A percentile compares a stretch with the other conserved stretches of the same genome.
phyloP scores from a whole-genome alignment of 306 rosid genomes.

The Begonia peltatifolia region DNA sequence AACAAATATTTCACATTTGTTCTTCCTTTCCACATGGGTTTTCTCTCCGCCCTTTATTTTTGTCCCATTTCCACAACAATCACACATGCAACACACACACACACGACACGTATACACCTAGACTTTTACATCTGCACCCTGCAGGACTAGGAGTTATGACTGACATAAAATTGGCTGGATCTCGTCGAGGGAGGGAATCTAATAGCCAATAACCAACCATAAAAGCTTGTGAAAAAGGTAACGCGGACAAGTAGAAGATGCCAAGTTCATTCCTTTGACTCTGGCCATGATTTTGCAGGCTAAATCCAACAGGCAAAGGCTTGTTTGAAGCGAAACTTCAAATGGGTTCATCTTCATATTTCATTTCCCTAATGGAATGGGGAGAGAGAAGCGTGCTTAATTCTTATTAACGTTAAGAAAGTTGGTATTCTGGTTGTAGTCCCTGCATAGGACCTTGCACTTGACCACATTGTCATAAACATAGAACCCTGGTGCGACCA shows the following conservation, averaged over 20 bases:
- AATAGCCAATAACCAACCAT: background rate
- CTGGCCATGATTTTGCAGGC: background rate
- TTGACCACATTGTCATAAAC: constrained; percentile 65
- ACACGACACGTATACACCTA: too few relatives aligned
- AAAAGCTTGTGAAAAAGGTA: background rate
- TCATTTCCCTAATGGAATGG: too few relatives aligned
- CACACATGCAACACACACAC: too few relatives aligned
- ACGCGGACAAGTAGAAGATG: background rate
- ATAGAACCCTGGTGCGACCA: constrained; percentile 93
- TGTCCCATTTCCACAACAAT: background rate
- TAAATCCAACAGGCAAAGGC: background rate
- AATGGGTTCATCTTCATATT: background rate
- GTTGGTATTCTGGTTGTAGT: constrained; percentile 20
- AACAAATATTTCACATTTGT: constrained; percentile 10
- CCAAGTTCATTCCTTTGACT: background rate
- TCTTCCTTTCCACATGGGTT: constrained; percentile 3
- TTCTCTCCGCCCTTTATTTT: background rate
- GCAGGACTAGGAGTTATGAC: constrained; percentile 1
- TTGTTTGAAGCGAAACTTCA: too few relatives aligned
- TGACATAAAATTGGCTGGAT: too few relatives aligned
- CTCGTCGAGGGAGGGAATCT: background rate
- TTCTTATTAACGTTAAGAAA: too few relatives aligned
- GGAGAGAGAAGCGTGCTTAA: constrained; percentile 1
- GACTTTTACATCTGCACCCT: background rate
- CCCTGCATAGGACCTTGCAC: constrained; percentile 85